Evolutionary conservation across 495 filamentous ascomycete genomes (phyloP).

Genomic region (Aspergillus leporis): DNA sequence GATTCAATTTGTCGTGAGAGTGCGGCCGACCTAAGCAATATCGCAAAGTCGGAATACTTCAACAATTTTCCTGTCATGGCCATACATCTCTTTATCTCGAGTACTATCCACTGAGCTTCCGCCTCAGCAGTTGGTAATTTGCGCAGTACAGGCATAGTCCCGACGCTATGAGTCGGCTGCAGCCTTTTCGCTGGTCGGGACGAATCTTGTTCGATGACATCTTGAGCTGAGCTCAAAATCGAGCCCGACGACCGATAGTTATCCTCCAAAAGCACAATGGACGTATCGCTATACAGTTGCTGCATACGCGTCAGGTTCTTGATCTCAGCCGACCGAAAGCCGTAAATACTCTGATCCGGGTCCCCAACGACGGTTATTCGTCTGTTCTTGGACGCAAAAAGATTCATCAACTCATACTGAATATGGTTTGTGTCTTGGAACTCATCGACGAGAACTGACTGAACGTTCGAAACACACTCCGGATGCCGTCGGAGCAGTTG

Average conservation of each 20-base stretch:
- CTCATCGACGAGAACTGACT: slow-evolving; percentile 93
- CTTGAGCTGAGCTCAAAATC: slow-evolving; percentile 79
- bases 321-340: slow-evolving; percentile 95
- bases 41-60: slow-evolving; percentile 75
- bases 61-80: slow-evolving; percentile 73
- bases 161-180: slow-evolving; percentile 76
- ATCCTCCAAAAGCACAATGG: slow-evolving; percentile 84
- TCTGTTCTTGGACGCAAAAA: slow-evolving; percentile 71
- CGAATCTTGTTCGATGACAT: slow-evolving; percentile 90
- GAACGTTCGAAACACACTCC: slow-evolving; percentile 85
- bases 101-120: slow-evolving; percentile 87
- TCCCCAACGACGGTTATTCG: slow-evolving; percentile 94
- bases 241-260: slow-evolving; percentile 93
- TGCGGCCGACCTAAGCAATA: slow-evolving; percentile 80
- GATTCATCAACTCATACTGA: slow-evolving; percentile 92
- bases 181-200: slow-evolving; percentile 76
- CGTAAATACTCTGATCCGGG: slow-evolving; percentile 98
- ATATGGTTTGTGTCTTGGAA: slow-evolving; percentile 97
- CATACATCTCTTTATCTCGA: slow-evolving; percentile 74
- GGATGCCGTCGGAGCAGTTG: slow-evolving; percentile 77
- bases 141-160: slow-evolving; percentile 81
- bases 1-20: slow-evolving; percentile 84
- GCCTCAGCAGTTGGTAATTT: slow-evolving; percentile 67
- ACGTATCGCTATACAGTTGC: slow-evolving; percentile 70
- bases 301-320: slow-evolving; percentile 83